Evolutionary conservation across 225 moss, liverwort and hornwort species (phyloP), one percentile per base, ranked within the genome.

Genomic region (Rhytidiadelphus loreus): DNA sequence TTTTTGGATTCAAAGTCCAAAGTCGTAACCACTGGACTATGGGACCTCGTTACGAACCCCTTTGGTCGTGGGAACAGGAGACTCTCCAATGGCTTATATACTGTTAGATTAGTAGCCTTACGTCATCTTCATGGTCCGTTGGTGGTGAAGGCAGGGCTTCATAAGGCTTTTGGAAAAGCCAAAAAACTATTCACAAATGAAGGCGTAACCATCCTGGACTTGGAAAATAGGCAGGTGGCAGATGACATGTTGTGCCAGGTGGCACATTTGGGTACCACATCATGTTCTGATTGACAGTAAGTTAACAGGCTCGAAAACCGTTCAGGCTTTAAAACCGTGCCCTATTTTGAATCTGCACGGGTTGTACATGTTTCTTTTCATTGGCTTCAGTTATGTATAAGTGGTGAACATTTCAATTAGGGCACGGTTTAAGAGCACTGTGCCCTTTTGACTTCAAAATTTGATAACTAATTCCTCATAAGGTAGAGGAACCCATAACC

Each of bases 21-120:
- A 87, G 89, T 85, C 87, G 84, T 87, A 89, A 89, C 89, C 89
- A 85, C 88, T 88, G 84, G 88, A 88, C 84, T 69, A 84, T 84
- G 84, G 88, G 84, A 88, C 84, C 81, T 7, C 77, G 7, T 7
- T 11, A 8, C 17, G 3, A n/a, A 2, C 7, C 17, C 11, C 57
- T 2, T 3, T 0, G 26, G 26, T 26, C 16, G 2, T 56, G n/a
- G 2, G 0, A 0, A 0, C 0, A 0, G 0, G 0, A 0, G 0
- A 24, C 25, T 10, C 22, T 0, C 4, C 25, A 10, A 11, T 3
- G 10, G 6, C 25, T 56, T 78, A 57, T n/a, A 78, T 78, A 26
- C 4, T 17, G 9, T 16, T 11, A 0, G 11, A 2, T 1, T 5
- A n/a, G 2, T 1, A 78, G 17, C 16, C n/a, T 16, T 25, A 16